Evolutionary conservation across 345 rosid genomes (phyloP), one percentile per base, ranked within the genome.

Genomic region (Corchorus olitorius): DNA sequence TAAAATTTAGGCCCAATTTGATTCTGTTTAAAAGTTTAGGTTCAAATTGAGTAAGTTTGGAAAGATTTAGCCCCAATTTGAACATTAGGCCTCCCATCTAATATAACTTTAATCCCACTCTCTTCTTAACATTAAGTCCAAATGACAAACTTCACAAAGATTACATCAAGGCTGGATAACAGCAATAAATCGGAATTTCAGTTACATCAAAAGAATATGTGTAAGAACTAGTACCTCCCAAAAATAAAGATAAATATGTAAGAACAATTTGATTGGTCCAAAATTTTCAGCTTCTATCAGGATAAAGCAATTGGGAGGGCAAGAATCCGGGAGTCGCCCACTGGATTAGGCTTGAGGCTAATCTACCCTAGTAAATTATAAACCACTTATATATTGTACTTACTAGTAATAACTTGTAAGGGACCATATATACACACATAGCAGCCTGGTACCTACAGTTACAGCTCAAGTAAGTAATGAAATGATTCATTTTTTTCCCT

Each of bases 261-360:
- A 39, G 43, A 60, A 33, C 39, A 60, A 33, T 13, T 11, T 60
- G 39, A 60, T 33, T 60, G 65, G 65, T 60, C 41, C 16, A 13
- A 60, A 20, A 20, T 8, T 3, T 56, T 20, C 34, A 20, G 63
- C 15, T 22, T 59, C 3, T 22, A 9, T 12, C 34, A 3, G 13
- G 35, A 58, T 9, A 9, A 60, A 12, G 17, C 64, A 11, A 60
- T 19, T 8, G 35, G 0, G 37, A n/a, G 4, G 69, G 27, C 69
- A 39, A 41, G 34, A 65, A 4, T n/a, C 53, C 20, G 52, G 70
- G 43, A 69, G 59, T 43, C 58, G 33, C 59, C 73, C 73, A 59
- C 50, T 52, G 14, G 45, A 33, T 69, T 52, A 27, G 56, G 43
- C 6, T 7, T 33, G 73, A 50, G 46, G 35, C 20, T 27, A 48